Conservation (phyloP, 768 basidiomycete species). For the Daedaleopsis sinensis region DNA sequence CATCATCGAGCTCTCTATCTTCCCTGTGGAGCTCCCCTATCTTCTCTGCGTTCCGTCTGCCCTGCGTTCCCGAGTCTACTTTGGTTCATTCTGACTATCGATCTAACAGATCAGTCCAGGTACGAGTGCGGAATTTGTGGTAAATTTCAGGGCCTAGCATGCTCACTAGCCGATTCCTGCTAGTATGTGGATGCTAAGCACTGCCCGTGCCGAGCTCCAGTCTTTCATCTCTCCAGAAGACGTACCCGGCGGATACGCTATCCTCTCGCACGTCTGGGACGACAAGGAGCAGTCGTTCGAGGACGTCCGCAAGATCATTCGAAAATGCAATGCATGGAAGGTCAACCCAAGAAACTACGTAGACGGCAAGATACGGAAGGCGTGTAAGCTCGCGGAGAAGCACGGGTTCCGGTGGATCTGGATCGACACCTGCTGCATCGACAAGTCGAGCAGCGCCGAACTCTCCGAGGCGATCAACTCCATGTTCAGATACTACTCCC, state of each 20-base stretch:
- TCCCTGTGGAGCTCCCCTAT: no score
- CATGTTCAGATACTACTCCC: constrained; percentile 1
- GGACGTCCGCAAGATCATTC: not conserved
- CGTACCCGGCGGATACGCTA: not conserved
- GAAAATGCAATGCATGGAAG: not conserved
- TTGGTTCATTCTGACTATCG: no score
- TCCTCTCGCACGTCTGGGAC: constrained; percentile 7
- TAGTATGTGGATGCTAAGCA: not conserved
- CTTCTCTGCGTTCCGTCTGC: no score
- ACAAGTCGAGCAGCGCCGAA: constrained; percentile 10
- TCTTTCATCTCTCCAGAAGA: not conserved
- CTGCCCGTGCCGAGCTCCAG: not conserved
- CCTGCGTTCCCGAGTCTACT: no score
- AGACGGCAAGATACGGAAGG: not conserved
- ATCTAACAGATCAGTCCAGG: no score
- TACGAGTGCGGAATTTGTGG: no score
- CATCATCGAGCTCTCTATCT: no score
- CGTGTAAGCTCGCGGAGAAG: not conserved
- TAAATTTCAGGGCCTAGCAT: no score
- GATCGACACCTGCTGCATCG: constrained; percentile 15
- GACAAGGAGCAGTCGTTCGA: not conserved
- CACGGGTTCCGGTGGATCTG: not conserved
- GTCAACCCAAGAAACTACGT: not conserved
- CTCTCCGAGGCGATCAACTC: constrained; percentile 9
- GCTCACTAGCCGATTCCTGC: no score